Evolutionary conservation across 768 basidiomycete species (phyloP).

Genomic region (Leccinum barrowsii): DNA sequence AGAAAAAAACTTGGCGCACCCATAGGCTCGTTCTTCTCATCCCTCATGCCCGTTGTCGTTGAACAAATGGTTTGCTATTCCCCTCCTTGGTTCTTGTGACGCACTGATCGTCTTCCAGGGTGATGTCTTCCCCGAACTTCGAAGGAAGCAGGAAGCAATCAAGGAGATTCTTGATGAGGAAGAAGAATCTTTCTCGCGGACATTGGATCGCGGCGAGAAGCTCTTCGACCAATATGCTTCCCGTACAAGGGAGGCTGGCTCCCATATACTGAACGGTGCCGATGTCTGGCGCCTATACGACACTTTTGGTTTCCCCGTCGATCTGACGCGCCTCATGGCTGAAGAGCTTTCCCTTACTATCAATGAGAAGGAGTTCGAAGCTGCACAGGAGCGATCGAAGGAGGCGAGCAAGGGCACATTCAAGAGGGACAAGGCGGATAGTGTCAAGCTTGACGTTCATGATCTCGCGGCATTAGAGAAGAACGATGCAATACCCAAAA

Average conservation of each 20-base stretch:
- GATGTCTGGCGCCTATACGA: conserved; percentile 98
- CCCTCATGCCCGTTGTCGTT: conserved; percentile 83
- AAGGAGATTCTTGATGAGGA: conserved; percentile 97
- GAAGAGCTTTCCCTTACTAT: conserved; percentile 83
- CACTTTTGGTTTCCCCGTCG: conserved; percentile 97
- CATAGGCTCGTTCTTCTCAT: conserved; percentile 94
- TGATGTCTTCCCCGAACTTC: conserved; percentile 89
- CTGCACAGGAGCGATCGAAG: conserved; percentile 82
- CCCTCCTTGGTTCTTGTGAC: not conserved
- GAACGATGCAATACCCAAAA: conserved; percentile 75
- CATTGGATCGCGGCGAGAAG: conserved; percentile 93
- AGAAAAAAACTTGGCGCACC: conserved; percentile 91
- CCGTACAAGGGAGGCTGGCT: conserved; percentile 58
- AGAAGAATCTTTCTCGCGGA: conserved; percentile 96
- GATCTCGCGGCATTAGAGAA: conserved; percentile 86
- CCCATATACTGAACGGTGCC: conserved; percentile 72
- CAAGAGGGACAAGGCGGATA: conserved; percentile 64
- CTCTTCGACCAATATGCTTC: conserved; percentile 87
- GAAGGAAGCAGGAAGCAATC: conserved; percentile 73
- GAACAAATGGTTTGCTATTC: conserved; percentile 72
- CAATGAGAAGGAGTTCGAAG: conserved; percentile 86
- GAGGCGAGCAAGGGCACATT: conserved; percentile 85
- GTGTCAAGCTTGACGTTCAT: conserved; percentile 92
- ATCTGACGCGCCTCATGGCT: conserved; percentile 95
- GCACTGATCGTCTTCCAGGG: conserved; percentile 48